phyloP scores from a whole-genome alignment of 2,329 filamentous ascomycete genomes.

The Lecanicillium sp. region DNA sequence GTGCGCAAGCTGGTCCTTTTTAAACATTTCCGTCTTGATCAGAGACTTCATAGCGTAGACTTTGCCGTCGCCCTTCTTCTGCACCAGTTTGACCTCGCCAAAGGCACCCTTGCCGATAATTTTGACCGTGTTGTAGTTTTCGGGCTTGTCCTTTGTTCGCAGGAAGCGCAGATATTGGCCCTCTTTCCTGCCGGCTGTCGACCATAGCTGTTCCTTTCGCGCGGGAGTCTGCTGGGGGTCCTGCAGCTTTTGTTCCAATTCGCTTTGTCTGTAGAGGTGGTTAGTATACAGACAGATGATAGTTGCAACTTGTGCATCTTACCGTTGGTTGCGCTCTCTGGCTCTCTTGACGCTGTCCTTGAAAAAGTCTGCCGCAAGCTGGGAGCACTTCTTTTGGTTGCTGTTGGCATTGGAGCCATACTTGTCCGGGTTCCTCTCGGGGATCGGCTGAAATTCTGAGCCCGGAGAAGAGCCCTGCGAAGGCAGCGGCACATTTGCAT shows the following conservation, averaged over 20 bases:
- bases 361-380: constrained; percentile 83
- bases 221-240: constrained; percentile 67
- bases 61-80: constrained; percentile 92
- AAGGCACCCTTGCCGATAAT: constrained; percentile 99
- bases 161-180: constrained; percentile 90
- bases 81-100: constrained; percentile 94
- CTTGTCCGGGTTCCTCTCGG: constrained; percentile 81
- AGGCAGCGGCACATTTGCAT: constrained; percentile 58
- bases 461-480: constrained; percentile 49
- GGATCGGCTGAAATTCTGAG: constrained; percentile 67
- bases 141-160: constrained; percentile 82
- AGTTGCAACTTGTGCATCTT: constrained; percentile 18
- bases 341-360: constrained; percentile 97
- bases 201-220: constrained; percentile 77
- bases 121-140: constrained; percentile 94
- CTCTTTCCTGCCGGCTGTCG: constrained; percentile 78
- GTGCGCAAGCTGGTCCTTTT: constrained; percentile 95
- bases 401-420: constrained; percentile 56
- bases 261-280: constrained; percentile 60
- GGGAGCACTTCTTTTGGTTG: constrained; percentile 62
- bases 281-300: neutral
- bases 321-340: constrained; percentile 91
- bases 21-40: constrained; percentile 99
- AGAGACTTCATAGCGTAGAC: constrained; percentile 98
- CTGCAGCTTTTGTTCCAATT: constrained; percentile 78